A percentile compares a stretch with the other conserved stretches of the same genome.
phyloP scores from a whole-genome alignment of 805 yeast species.

The Isabelozyma heimii region DNA sequence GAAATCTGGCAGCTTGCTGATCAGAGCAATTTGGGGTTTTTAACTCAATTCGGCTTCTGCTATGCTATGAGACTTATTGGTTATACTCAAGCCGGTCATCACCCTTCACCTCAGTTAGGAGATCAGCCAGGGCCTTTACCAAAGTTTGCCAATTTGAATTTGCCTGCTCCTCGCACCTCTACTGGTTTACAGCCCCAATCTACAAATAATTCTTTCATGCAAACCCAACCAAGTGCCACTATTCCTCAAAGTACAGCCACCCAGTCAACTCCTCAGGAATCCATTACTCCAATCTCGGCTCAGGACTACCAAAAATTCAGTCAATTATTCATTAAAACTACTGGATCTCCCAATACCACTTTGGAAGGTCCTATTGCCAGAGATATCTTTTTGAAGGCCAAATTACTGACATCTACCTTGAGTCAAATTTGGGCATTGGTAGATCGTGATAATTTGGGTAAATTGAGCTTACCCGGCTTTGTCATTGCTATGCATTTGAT shows the following conservation, averaged over 20 bases:
- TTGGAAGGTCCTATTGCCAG: constrained; percentile 80
- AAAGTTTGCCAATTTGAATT: constrained; percentile 43
- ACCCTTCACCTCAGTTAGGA: constrained; percentile 50
- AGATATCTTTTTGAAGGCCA: constrained; percentile 84
- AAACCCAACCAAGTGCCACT: constrained; percentile 37
- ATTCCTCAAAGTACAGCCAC: constrained; percentile 31
- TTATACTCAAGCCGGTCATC: constrained; percentile 73
- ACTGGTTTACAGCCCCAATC: constrained; percentile 30
- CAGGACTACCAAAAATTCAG: constrained; percentile 62
- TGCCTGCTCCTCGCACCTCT: constrained; percentile 9
- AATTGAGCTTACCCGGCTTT: constrained; percentile 70
- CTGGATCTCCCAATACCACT: constrained; percentile 50
- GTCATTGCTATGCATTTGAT: constrained; percentile 93
- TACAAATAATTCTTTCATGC: constrained; percentile 40
- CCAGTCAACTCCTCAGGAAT: constrained; percentile 29
- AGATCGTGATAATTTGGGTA: constrained; percentile 73
- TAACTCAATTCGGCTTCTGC: constrained; percentile 77
- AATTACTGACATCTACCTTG: constrained; percentile 69
- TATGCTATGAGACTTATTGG: constrained; percentile 88
- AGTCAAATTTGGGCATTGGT: constrained; percentile 90
- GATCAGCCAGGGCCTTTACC: constrained; percentile 65
- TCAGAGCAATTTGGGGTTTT: constrained; percentile 77
- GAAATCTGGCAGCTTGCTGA: constrained; percentile 97
- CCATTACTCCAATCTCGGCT: constrained; percentile 52
- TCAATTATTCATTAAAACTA: constrained; percentile 70